Evolutionary conservation across 202 grass and related monocot species (phyloP).

Genomic region (Musa balbisiana): DNA sequence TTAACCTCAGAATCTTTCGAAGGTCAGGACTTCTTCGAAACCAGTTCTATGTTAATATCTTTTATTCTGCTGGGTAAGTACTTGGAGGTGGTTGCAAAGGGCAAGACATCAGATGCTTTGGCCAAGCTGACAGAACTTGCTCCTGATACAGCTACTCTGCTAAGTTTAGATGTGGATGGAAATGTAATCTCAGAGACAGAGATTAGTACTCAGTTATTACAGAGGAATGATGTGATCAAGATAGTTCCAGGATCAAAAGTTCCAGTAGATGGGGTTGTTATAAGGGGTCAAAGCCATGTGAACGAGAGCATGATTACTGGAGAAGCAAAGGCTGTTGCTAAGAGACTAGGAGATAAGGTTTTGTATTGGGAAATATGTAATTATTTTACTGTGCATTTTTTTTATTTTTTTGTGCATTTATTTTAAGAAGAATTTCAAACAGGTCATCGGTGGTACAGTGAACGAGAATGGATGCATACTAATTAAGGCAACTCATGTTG

Average conservation of each 20-base stretch:
- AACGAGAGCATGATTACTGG: slow-evolving; percentile 99
- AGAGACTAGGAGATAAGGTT: slow-evolving; percentile 92
- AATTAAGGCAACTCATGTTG: slow-evolving; percentile 90
- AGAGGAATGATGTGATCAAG: slow-evolving; percentile 97
- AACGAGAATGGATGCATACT: slow-evolving; percentile 92
- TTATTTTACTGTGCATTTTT: not conserved
- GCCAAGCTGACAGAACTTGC: slow-evolving; percentile 90
- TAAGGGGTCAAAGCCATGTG: slow-evolving; percentile 92
- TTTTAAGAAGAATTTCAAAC: slow-evolving; percentile 8
- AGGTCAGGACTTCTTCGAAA: slow-evolving; percentile 97
- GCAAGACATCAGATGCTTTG: slow-evolving; percentile 95
- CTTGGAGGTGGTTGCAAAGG: slow-evolving; percentile 82
- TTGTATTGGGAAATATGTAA: not conserved
- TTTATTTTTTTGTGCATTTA: not conserved
- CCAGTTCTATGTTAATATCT: slow-evolving; percentile 96
- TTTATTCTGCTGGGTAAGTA: slow-evolving; percentile 98
- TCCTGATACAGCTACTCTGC: slow-evolving; percentile 80
- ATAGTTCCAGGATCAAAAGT: slow-evolving; percentile 96
- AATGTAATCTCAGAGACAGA: slow-evolving; percentile 73
- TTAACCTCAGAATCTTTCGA: slow-evolving; percentile 63
- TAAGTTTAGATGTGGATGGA: slow-evolving; percentile 59
- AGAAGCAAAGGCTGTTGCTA: slow-evolving; percentile 81
- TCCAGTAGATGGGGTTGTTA: slow-evolving; percentile 86
- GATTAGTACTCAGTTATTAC: slow-evolving; percentile 87
- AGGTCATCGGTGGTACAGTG: slow-evolving; percentile 98